phyloP scores from a whole-genome alignment of 768 basidiomycete genomes.

The Pleurotus cornucopiae region DNA sequence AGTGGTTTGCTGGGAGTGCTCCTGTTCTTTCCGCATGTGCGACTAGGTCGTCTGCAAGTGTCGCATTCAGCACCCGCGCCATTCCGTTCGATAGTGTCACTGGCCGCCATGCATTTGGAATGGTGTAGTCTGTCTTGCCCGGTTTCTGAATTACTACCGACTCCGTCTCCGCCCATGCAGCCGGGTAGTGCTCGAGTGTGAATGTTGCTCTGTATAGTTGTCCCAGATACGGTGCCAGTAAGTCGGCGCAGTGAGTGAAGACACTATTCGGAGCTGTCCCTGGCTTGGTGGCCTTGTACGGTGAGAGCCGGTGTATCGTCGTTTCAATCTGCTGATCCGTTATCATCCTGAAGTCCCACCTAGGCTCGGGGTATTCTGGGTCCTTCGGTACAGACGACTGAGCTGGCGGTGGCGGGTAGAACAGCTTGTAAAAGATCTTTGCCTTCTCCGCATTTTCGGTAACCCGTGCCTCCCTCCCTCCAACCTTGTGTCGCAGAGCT shows the following conservation, averaged over 20 bases:
- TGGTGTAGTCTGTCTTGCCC: conserved; percentile 27
- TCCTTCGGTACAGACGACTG: neutral
- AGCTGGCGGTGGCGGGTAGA: conserved; percentile 15
- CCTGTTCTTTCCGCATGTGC: conserved; percentile 12
- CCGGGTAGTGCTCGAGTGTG: conserved; percentile 20
- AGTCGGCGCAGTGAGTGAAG: conserved; percentile 9
- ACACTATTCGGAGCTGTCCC: conserved; percentile 19
- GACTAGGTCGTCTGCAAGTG: conserved; percentile 13
- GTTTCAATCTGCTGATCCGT: conserved; percentile 3
- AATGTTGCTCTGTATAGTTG: conserved; percentile 23
- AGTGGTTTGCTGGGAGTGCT: conserved; percentile 22
- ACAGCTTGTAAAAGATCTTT: neutral
- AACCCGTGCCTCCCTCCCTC: neutral
- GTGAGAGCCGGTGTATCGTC: conserved; percentile 15
- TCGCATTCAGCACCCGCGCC: conserved; percentile 4
- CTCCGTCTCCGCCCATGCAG: conserved; percentile 18
- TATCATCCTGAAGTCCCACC: neutral
- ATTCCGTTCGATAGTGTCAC: conserved; percentile 21
- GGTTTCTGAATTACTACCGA: conserved; percentile 32
- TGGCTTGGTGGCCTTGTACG: conserved; percentile 24
- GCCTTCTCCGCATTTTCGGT: conserved; percentile 7
- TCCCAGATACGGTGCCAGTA: conserved; percentile 13
- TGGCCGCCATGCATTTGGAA: conserved; percentile 28
- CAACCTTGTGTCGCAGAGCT: neutral
- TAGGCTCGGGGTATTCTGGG: conserved; percentile 9